Base-by-base conservation (phyloP, 192 early-diverging fungal species). In the Chytriomyces confervae region DNA sequence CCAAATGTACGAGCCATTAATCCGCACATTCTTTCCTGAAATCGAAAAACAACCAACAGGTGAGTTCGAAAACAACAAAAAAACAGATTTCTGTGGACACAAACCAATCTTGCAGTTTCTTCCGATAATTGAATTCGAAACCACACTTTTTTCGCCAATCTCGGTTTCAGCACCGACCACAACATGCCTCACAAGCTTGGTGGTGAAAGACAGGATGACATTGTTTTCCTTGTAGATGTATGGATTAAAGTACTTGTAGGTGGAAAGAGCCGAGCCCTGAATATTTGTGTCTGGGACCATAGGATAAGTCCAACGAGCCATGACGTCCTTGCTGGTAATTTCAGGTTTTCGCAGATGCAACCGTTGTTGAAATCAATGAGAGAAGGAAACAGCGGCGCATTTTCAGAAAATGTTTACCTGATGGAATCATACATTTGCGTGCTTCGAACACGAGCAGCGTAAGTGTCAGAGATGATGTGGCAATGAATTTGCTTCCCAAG, bases 291-390 rank as follows among this genome's bases (percentile, higher is more conserved):
- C 97, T 0, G 96, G 95, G 5, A 94, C 93, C 77, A 99, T 85
- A 7, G 97, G 96, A 82, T 94, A 99, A n/a, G 93, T 89, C 95
- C 95, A 97, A 47, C 97, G 88, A 0, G 89, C 88, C 61, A 99
- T 84, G 46, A 99, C 84, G 82, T 99, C 96, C 74, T 93, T 91
- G 77, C 92, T 91, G 62, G 36, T 23, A 7, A 36, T 3, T 36
- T 36, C 36, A 1, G 36, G 2, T 36, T 2, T 36, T 36, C 36
- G 36, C 4, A 36, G 36, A 36, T 36, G 36, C 36, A 36, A 36
- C 0, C 36, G 36, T 36, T 36, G 36, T 36, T 36, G 36, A 82
- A 63, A 24, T 23, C 2, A n/a, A 65, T 36, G n/a, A 10, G 20
- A 51, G 65, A 45, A n/a, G 60, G 13, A 57, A 83, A 91, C 36